Conservation (phyloP, 176 grass and related monocot species). For the Rhynchospora tenuis region DNA sequence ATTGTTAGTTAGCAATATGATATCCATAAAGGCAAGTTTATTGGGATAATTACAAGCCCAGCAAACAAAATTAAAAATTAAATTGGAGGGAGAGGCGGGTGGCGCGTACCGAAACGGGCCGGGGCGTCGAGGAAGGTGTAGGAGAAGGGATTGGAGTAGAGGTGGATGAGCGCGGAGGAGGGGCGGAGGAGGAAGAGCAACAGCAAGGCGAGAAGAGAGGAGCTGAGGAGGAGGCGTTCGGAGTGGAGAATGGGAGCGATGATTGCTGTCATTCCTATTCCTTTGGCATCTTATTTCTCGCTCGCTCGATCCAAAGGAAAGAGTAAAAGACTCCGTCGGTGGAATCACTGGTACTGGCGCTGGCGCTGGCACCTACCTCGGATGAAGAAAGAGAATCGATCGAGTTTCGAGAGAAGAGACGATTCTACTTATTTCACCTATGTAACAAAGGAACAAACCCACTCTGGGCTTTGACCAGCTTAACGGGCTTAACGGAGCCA, state of each 20-base stretch:
- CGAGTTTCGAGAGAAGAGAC: too few species aligned
- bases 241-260: neutral
- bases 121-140: conserved; percentile 75
- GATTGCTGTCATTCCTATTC: conserved; percentile 13
- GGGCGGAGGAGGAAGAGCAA: conserved; percentile 29
- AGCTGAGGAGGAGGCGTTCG: neutral
- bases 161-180: conserved; percentile 50
- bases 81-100: neutral
- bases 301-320: neutral
- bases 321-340: neutral
- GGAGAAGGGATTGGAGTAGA: conserved; percentile 48
- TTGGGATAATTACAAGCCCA: neutral
- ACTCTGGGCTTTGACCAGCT: too few species aligned
- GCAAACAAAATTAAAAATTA: neutral
- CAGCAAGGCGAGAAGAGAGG: conserved; percentile 17
- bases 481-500: too few species aligned
- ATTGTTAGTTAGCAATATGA: neutral
- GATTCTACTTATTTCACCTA: too few species aligned
- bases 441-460: too few species aligned
- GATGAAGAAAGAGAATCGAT: neutral
- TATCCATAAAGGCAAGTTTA: neutral
- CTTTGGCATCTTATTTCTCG: conserved; percentile 13
- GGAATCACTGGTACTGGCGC: neutral
- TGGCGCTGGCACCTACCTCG: too few species aligned
- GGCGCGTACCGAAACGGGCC: conserved; percentile 56